phyloP scores from a whole-genome alignment of 2,329 filamentous ascomycete genomes.

The Karstenula rhodostoma region DNA sequence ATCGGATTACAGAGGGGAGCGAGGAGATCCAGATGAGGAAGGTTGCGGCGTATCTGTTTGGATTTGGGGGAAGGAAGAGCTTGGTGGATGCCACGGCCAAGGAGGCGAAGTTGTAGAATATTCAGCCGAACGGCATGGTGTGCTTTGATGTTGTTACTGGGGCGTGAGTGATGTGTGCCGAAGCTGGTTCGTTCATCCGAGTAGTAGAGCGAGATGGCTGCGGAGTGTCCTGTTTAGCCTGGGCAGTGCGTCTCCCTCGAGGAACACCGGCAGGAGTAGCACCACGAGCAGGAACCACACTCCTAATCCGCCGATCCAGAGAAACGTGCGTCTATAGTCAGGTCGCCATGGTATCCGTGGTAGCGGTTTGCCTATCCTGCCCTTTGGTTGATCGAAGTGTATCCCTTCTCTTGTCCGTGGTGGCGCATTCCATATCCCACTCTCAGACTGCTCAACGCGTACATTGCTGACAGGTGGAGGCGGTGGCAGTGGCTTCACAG shows the following conservation, averaged over 20 bases:
- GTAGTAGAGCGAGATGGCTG: background rate
- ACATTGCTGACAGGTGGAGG: conserved; percentile 11
- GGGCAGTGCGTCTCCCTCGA: conserved; percentile 40
- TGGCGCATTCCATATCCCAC: conserved; percentile 20
- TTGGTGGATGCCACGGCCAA: conserved; percentile 41
- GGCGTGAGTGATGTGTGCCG: background rate
- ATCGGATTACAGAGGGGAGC: conserved; percentile 70
- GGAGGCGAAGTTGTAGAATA: conserved; percentile 40
- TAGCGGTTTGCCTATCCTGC: conserved; percentile 21
- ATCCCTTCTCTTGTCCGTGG: conserved; percentile 16
- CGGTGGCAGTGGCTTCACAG: conserved; percentile 28
- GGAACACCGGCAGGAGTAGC: conserved; percentile 35
- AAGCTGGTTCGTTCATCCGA: background rate
- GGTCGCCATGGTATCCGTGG: conserved; percentile 19
- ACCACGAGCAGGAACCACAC: conserved; percentile 38
- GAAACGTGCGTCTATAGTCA: conserved; percentile 11
- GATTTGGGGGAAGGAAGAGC: conserved; percentile 58
- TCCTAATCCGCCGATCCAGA: conserved; percentile 27
- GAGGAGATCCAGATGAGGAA: conserved; percentile 74
- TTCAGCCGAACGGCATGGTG: background rate
- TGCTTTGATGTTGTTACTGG: background rate
- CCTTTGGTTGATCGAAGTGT: background rate
- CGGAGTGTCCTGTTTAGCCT: conserved; percentile 33
- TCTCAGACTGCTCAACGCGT: background rate
- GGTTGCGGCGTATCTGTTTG: conserved; percentile 67